A percentile compares a stretch with the other conserved stretches of the same genome.
phyloP scores from a whole-genome alignment of 208 protist species.

The Strigomonas galati region DNA sequence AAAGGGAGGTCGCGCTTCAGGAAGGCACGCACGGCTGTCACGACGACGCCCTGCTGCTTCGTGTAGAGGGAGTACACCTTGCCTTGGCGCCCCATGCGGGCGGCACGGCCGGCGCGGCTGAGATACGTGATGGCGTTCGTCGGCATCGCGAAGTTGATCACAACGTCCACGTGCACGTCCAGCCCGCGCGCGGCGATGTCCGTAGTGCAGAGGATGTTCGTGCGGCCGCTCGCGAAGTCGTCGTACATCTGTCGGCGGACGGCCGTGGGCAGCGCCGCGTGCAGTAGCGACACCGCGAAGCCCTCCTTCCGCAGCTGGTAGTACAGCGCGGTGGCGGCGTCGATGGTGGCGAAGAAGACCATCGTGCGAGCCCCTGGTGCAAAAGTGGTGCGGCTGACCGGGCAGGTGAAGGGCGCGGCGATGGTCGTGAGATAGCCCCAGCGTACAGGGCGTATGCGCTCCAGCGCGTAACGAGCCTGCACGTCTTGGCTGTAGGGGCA shows the following conservation, averaged over 20 bases:
- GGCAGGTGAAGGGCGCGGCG: conserved; percentile 74
- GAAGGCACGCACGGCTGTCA: conserved; percentile 60
- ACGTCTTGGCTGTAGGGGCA: conserved; percentile 32
- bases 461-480: conserved; percentile 36
- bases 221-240: conserved; percentile 73
- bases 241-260: conserved; percentile 63
- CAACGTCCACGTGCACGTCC: conserved; percentile 80
- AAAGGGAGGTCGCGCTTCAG: conserved; percentile 44
- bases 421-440: conserved; percentile 74
- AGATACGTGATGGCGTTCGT: conserved; percentile 77
- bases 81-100: conserved; percentile 69
- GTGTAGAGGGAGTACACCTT: conserved; percentile 70
- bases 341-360: conserved; percentile 72
- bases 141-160: conserved; percentile 88
- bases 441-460: conserved; percentile 55
- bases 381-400: conserved; percentile 57
- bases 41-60: conserved; percentile 74
- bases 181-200: conserved; percentile 84
- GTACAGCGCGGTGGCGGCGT: conserved; percentile 68
- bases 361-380: conserved; percentile 52
- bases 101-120: conserved; percentile 63
- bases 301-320: conserved; percentile 62
- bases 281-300: conserved; percentile 62
- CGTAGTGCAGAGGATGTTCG: conserved; percentile 88
- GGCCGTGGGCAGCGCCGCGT: conserved; percentile 56